Percentiles rank a stretch among this genome's conserved stretches.
Evolutionary conservation across 257 asterid genomes (phyloP).

Genomic region (Avicennia marina): DNA sequence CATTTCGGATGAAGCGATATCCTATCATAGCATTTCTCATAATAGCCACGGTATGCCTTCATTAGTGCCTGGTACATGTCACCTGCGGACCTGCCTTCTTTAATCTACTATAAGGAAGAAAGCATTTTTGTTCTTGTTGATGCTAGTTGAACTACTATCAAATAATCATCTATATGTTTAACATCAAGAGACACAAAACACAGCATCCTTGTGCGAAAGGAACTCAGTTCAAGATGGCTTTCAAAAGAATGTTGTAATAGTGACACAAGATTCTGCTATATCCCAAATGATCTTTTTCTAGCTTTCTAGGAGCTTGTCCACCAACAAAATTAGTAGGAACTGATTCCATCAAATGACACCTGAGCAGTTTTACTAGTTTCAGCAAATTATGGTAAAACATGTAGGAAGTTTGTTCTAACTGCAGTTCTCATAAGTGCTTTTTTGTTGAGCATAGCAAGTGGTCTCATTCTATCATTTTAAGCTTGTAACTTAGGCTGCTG

Average conservation of each 20-base stretch:
- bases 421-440: too few relatives aligned
- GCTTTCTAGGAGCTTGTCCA: neutral
- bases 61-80: neutral
- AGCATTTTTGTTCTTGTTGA: neutral
- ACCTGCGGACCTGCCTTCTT: too few relatives aligned
- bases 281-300: neutral
- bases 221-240: neutral
- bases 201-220: neutral
- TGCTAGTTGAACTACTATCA: constrained; percentile 6
- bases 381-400: neutral
- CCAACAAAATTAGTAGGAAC: neutral
- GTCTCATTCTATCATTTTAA: too few relatives aligned
- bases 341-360: neutral
- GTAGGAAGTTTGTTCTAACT: too few relatives aligned
- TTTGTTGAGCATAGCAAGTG: too few relatives aligned
- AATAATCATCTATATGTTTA: neutral
- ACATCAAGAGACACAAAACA: neutral
- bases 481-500: too few relatives aligned
- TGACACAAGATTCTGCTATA: neutral
- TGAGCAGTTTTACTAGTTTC: neutral
- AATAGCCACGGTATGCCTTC: constrained; percentile 76
- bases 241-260: neutral
- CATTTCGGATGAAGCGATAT: constrained; percentile 86
- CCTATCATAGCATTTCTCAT: constrained; percentile 85
- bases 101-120: too few relatives aligned